Conservation (phyloP, 495 filamentous ascomycete species). For the Xylaria intraflava region DNA sequence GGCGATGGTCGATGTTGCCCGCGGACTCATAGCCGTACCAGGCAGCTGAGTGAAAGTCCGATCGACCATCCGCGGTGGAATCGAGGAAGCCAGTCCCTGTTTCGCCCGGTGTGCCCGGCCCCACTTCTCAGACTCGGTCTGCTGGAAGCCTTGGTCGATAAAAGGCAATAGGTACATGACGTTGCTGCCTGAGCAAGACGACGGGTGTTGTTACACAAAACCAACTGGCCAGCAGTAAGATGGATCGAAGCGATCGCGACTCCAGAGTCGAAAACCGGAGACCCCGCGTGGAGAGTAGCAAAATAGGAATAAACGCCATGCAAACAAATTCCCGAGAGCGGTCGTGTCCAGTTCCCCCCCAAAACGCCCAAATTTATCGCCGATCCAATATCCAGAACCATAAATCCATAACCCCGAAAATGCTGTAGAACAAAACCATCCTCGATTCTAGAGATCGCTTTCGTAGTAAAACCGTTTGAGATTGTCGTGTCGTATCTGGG, state of each 20-base stretch:
- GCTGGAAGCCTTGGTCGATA: conserved; percentile 2
- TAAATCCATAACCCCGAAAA: conserved; percentile 7
- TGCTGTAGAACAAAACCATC: conserved; percentile 1
- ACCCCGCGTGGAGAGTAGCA: neutral
- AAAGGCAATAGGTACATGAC: conserved; percentile 9
- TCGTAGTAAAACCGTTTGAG: conserved; percentile 2
- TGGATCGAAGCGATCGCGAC: neutral
- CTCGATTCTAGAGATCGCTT: neutral
- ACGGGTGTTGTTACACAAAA: conserved; percentile 7
- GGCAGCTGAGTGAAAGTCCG: conserved; percentile 1
- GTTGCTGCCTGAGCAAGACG: conserved; percentile 10
- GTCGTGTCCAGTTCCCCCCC: conserved; percentile 2
- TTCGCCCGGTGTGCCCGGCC: neutral
- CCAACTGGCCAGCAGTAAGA: conserved; percentile 4
- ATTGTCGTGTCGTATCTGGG: conserved; percentile 6
- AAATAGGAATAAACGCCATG: neutral
- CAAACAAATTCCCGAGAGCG: conserved; percentile 1
- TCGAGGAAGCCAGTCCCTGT: conserved; percentile 6
- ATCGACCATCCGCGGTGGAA: neutral
- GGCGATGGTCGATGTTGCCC: neutral
- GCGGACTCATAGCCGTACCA: conserved; percentile 2
- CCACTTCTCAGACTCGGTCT: neutral
- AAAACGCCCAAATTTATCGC: conserved; percentile 11
- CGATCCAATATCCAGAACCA: conserved; percentile 6
- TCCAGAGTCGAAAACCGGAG: neutral